Conservation (phyloP, 2,329 filamentous ascomycete genomes). For the Onygena corvina region DNA sequence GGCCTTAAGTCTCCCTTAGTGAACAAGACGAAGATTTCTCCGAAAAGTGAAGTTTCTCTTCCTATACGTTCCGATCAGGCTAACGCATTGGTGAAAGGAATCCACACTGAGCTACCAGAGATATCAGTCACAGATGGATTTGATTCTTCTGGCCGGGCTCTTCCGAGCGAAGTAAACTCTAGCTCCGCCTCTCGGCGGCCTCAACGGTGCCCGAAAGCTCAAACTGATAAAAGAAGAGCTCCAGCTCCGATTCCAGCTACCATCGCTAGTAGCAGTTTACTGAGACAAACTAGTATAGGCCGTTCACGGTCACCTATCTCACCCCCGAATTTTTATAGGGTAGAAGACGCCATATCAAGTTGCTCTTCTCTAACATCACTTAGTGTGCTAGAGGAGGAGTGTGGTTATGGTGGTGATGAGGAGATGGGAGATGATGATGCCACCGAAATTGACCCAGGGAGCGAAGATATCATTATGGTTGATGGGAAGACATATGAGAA, state of each 20-base stretch:
- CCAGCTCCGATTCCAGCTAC: background rate
- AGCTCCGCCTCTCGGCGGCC: too few relatives aligned
- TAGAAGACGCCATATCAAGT: background rate
- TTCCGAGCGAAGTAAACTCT: background rate
- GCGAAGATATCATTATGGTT: background rate
- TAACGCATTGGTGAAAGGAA: background rate
- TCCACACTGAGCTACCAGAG: too few relatives aligned
- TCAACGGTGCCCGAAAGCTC: background rate
- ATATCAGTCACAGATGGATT: background rate
- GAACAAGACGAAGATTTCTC: background rate
- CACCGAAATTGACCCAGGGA: background rate
- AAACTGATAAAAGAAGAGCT: background rate
- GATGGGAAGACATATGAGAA: slow-evolving; percentile 3
- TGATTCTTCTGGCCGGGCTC: background rate
- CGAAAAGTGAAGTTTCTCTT: background rate
- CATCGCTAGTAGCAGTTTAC: background rate
- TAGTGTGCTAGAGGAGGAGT: background rate
- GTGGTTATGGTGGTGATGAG: slow-evolving; percentile 6
- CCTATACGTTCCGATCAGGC: background rate
- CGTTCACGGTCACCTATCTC: background rate
- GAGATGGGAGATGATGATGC: background rate
- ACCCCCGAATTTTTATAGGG: background rate
- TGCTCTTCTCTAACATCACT: slow-evolving; percentile 2
- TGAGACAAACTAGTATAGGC: background rate
- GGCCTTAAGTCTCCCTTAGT: background rate